A percentile compares a stretch with the other conserved stretches of the same genome.
Conservation (phyloP, 1,284 basidiomycete species). For the Austroboletus novae-zelandiae region DNA sequence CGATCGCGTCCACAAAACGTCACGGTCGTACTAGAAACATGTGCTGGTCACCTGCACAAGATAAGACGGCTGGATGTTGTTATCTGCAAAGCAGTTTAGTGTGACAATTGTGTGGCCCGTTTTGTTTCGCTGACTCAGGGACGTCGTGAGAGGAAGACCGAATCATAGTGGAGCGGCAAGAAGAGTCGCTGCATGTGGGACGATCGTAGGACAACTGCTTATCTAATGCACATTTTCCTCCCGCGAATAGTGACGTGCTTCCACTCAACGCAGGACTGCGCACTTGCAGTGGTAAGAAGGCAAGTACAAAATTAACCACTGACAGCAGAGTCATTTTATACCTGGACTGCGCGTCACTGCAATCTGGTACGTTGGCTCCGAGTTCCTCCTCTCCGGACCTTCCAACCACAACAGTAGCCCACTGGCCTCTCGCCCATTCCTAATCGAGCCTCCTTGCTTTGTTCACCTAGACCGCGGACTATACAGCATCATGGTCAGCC, state of each 20-base stretch:
- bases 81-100: neutral
- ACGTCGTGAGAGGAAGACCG: neutral
- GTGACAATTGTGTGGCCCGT: neutral
- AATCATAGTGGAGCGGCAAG: neutral
- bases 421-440: neutral
- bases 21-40: too few species aligned
- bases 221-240: conserved; percentile 12
- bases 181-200: neutral
- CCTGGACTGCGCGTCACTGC: too few species aligned
- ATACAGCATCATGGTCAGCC: too few species aligned
- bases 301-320: too few species aligned
- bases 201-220: conserved; percentile 3
- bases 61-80: neutral
- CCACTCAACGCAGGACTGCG: too few species aligned
- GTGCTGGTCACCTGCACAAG: too few species aligned
- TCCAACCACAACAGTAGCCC: neutral
- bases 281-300: too few species aligned
- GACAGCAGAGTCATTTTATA: too few species aligned
- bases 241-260: too few species aligned
- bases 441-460: neutral
- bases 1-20: neutral
- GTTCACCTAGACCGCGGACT: neutral
- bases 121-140: conserved; percentile 1
- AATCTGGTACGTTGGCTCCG: too few species aligned
- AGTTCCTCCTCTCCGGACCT: too few species aligned